Evolutionary conservation across 768 basidiomycete genomes (phyloP).

Genomic region (Termitomyces sp.): DNA sequence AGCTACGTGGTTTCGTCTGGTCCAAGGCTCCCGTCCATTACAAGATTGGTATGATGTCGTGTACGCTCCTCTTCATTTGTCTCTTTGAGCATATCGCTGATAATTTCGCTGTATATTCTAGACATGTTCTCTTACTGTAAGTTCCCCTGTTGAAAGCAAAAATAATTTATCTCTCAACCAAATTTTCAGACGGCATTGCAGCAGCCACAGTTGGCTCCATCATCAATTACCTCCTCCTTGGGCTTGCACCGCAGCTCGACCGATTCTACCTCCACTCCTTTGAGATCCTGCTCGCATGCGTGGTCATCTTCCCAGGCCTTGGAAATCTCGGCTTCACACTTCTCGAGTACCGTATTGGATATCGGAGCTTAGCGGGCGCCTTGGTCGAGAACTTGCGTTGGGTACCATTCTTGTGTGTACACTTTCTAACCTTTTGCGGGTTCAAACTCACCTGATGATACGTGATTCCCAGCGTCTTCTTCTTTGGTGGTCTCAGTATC

Average conservation of each 20-base stretch:
- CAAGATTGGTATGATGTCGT: slow-evolving; percentile 79
- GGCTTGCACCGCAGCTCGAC: slow-evolving; percentile 66
- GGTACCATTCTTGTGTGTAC: slow-evolving; percentile 72
- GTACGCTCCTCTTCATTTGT: slow-evolving; percentile 31
- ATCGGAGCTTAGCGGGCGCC: slow-evolving; percentile 46
- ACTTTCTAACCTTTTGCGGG: not conserved
- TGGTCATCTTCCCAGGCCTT: slow-evolving; percentile 74
- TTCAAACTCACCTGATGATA: not conserved
- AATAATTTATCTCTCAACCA: not conserved
- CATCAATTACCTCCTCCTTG: slow-evolving; percentile 75
- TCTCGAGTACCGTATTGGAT: slow-evolving; percentile 75
- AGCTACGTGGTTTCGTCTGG: slow-evolving; percentile 75
- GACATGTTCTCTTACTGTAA: slow-evolving; percentile 50
- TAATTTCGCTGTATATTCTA: slow-evolving; percentile 12
- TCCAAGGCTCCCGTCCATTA: slow-evolving; percentile 75
- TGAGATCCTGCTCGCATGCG: slow-evolving; percentile 77
- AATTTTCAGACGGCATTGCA: slow-evolving; percentile 56
- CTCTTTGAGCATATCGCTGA: slow-evolving; percentile 1
- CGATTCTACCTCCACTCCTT: slow-evolving; percentile 78
- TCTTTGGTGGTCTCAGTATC: slow-evolving; percentile 74
- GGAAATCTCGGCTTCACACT: slow-evolving; percentile 75
- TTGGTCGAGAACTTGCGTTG: slow-evolving; percentile 59
- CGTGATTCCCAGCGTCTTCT: slow-evolving; percentile 55
- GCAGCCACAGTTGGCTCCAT: slow-evolving; percentile 63
- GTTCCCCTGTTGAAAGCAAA: slow-evolving; percentile 17